Base-by-base conservation (phyloP, 352 stramenopile genomes). In the Globisporangium megalacanthum region DNA sequence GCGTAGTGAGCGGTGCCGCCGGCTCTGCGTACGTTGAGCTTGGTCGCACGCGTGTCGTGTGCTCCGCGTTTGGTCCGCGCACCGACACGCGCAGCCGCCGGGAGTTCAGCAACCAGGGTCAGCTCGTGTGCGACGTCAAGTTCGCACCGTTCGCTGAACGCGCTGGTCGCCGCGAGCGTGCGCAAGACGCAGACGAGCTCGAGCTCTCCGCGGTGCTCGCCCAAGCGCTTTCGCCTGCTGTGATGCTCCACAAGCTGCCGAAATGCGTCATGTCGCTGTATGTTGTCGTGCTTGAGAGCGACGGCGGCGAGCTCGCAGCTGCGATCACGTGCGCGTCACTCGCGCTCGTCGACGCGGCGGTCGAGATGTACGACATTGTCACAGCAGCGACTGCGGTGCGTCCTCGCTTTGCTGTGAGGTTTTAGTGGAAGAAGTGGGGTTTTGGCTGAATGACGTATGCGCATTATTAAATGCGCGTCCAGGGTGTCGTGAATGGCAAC, bases 331-430 rank as follows among this genome's bases (percentile, higher is more conserved):
- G 77, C 46, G 89, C 89, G 33, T 97, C 87, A 20, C 69, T 97
- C 31, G 89, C 89, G 22, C 72, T 97, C 6, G 82, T 85, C 8
- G 86, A 97, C 51, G 88, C 86, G 7, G 87, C 85, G 0, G 84
- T 97, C n/a, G 89, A 97, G 69, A 94, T 97, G 74, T 94, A 89
- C 53, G 89, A 97, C 66, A 72, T 97, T 29, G 88, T 97, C 35
- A 88, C 88, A 25, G 78, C 86, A 6, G 73, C 86, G 11, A 86
- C 64, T 54, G 89, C 82, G 29, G 60, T 66, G 44, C 48, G 61
- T 48, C 15, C 4, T 41, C n/a, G 13, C 42, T 33, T 7, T 55
- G 6, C 35, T 19, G 20, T 49, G 17, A 15, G 14, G 6, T 35
- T 8, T 66, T 52, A 15, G 15, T 29, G 25, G 25, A 29, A 29